A percentile compares a stretch with the other conserved stretches of the same genome.
phyloP scores from a whole-genome alignment of 2,329 filamentous ascomycete species.

The Dactylellina parvicollis region DNA sequence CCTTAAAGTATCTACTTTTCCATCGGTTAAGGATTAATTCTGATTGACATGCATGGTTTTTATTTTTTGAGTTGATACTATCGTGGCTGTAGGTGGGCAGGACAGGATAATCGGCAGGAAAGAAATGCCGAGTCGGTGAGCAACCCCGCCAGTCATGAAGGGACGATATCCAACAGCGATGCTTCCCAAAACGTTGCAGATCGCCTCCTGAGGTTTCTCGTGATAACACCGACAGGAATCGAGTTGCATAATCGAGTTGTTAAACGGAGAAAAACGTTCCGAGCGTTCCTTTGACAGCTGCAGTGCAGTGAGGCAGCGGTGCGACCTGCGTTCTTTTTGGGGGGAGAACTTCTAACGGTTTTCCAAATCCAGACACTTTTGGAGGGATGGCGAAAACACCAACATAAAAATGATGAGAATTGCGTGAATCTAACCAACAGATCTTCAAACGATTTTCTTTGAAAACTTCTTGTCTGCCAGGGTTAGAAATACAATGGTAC shows the following conservation, averaged over 20 bases:
- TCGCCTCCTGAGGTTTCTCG: slow-evolving; percentile 7
- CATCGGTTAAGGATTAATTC: not conserved
- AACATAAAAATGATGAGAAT: not conserved
- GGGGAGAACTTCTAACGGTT: too few relatives aligned
- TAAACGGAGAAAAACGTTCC: not conserved
- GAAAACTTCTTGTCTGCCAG: slow-evolving; percentile 7
- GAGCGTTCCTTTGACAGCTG: slow-evolving; percentile 11
- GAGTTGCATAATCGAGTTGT: slow-evolving; percentile 2
- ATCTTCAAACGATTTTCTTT: slow-evolving; percentile 22
- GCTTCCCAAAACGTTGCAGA: slow-evolving; percentile 1
- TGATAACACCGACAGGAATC: slow-evolving; percentile 9
- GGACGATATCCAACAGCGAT: not conserved
- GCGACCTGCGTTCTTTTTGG: too few relatives aligned
- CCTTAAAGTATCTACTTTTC: not conserved
- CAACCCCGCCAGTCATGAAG: not conserved
- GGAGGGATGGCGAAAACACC: not conserved
- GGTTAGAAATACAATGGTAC: not conserved
- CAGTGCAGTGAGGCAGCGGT: not conserved
- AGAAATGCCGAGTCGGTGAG: not conserved
- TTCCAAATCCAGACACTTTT: too few relatives aligned
- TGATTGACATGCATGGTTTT: not conserved
- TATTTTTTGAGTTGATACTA: slow-evolving; percentile 3
- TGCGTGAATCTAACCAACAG: not conserved
- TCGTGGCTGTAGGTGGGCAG: slow-evolving; percentile 7
- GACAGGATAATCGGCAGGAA: not conserved